Conservation (phyloP, 768 basidiomycete species). For the Russula emetica region DNA sequence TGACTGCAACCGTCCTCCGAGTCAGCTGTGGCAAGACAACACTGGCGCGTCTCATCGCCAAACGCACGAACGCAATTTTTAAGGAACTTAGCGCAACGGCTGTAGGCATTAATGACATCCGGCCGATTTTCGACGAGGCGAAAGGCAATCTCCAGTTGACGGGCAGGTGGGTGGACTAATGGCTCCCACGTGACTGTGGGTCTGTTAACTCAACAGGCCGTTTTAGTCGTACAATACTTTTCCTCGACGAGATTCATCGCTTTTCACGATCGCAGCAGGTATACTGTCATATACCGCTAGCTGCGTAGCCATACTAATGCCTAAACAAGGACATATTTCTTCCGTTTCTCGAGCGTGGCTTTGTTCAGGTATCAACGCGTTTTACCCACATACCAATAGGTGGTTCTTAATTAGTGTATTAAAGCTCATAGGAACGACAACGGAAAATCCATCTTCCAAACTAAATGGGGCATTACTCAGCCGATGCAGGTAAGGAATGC, state of each 20-base stretch:
- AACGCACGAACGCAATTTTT: conserved; percentile 54
- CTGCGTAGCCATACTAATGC: conserved; percentile 24
- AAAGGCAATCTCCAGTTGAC: conserved; percentile 59
- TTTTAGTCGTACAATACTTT: conserved; percentile 63
- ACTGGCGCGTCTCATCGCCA: conserved; percentile 67
- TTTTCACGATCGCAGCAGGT: conserved; percentile 73
- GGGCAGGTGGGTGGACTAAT: conserved; percentile 45
- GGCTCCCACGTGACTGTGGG: neutral
- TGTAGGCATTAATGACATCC: conserved; percentile 66
- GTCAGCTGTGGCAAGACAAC: conserved; percentile 75
- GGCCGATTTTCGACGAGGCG: conserved; percentile 71
- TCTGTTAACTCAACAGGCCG: neutral
- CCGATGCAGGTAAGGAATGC: conserved; percentile 60
- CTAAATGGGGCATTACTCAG: conserved; percentile 70
- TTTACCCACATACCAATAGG: neutral
- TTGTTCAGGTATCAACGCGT: conserved; percentile 50
- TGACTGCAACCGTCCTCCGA: neutral
- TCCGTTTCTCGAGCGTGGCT: conserved; percentile 75
- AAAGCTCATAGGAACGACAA: conserved; percentile 77
- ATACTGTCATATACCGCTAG: neutral
- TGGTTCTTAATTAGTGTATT: neutral
- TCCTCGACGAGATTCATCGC: conserved; percentile 83
- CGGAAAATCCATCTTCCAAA: conserved; percentile 87
- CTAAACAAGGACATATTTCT: conserved; percentile 66
- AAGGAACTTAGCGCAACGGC: conserved; percentile 77